These are phyloP conservation scores for Pyrenula aspistea DNA, from an alignment of 495 filamentous ascomycete species.

Conservation along the genomic window DNA sequence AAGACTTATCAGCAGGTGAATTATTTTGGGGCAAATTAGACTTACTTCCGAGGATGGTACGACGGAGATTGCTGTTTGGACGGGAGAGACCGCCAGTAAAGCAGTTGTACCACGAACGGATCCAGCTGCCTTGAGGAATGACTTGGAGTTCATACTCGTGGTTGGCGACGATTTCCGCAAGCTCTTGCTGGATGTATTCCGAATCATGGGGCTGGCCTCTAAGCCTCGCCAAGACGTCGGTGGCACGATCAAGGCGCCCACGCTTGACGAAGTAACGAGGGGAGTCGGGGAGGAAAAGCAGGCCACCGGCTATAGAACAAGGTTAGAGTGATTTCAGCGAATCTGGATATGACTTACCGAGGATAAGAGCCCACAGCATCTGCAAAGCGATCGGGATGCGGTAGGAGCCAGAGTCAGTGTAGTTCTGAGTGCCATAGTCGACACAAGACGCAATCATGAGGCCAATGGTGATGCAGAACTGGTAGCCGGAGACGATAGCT, in stretches of 20 bases:
- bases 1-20: conserved; percentile 24
- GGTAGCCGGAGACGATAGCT: conserved; percentile 56
- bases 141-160: conserved; percentile 55
- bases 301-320: conserved; percentile 30
- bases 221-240: conserved; percentile 26
- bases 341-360: conserved; percentile 18
- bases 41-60: conserved; percentile 57
- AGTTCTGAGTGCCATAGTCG: conserved; percentile 53
- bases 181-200: conserved; percentile 51
- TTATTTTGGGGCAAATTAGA: conserved; percentile 13
- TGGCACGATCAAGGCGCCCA: conserved; percentile 31
- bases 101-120: conserved; percentile 51
- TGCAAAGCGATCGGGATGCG: conserved; percentile 60
- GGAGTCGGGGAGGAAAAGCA: conserved; percentile 67
- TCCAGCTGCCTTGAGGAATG: conserved; percentile 46
- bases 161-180: conserved; percentile 67
- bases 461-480: conserved; percentile 63
- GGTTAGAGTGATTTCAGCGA: conserved; percentile 13
- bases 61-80: conserved; percentile 53
- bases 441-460: conserved; percentile 62
- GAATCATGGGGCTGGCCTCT: conserved; percentile 41
- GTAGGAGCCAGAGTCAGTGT: conserved; percentile 52
- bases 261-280: conserved; percentile 53
- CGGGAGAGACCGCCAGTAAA: conserved; percentile 53
- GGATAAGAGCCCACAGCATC: conserved; percentile 54